These are phyloP conservation scores for Clarireedia hainanense DNA, from an alignment of 2,329 filamentous ascomycete genomes.

Conservation along the genomic window DNA sequence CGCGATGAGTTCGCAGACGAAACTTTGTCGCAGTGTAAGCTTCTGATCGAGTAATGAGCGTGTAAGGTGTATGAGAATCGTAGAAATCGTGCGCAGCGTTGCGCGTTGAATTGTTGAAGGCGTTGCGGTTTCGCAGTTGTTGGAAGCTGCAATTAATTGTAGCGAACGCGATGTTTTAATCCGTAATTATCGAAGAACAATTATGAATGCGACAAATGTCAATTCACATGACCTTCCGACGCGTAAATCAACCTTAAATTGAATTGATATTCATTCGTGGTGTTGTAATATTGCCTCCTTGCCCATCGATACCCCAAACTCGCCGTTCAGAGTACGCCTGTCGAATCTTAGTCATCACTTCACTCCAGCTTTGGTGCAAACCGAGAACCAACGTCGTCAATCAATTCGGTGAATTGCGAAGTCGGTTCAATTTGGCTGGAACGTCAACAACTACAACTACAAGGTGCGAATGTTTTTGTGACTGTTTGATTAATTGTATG, in stretches of 20 bases:
- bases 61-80: background rate
- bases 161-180: slow-evolving; percentile 22
- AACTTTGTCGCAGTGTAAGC: background rate
- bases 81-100: background rate
- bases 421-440: slow-evolving; percentile 13
- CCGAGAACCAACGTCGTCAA: slow-evolving; percentile 16
- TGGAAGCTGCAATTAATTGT: background rate
- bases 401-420: slow-evolving; percentile 6
- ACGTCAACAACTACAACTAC: slow-evolving; percentile 16
- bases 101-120: slow-evolving; percentile 8
- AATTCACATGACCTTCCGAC: slow-evolving; percentile 23
- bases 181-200: slow-evolving; percentile 16
- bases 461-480: slow-evolving; percentile 12
- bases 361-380: slow-evolving; percentile 7
- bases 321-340: slow-evolving; percentile 15
- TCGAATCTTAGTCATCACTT: slow-evolving; percentile 13
- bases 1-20: background rate
- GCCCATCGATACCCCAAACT: slow-evolving; percentile 9
- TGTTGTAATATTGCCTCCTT: slow-evolving; percentile 21
- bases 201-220: slow-evolving; percentile 16
- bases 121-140: slow-evolving; percentile 9
- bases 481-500: background rate
- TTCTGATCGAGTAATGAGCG: background rate
- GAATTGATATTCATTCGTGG: slow-evolving; percentile 20
- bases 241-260: slow-evolving; percentile 27